Evolutionary conservation across 1,139 yeast species (phyloP).

Genomic region (Kodamaea sp.): DNA sequence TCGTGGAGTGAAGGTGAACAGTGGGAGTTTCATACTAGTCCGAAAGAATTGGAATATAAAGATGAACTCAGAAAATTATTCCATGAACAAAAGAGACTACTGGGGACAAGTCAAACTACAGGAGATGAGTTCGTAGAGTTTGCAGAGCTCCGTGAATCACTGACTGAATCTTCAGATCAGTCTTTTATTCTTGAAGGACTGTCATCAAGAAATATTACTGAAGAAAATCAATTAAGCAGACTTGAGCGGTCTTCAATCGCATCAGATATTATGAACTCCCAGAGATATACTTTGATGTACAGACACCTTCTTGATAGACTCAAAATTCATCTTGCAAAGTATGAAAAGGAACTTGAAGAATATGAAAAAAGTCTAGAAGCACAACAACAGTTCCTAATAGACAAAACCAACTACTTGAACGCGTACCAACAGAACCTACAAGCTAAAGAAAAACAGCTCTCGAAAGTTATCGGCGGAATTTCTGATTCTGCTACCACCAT

Average conservation of each 20-base stretch:
- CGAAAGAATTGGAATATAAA: constrained; percentile 1
- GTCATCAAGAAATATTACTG: too few relatives aligned
- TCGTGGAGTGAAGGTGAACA: not conserved
- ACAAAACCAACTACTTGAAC: constrained; percentile 5
- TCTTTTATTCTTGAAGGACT: too few relatives aligned
- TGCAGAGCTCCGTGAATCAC: too few relatives aligned
- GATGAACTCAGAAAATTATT: constrained; percentile 1
- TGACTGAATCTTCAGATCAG: too few relatives aligned
- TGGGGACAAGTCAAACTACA: too few relatives aligned
- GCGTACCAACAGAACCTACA: constrained; percentile 3
- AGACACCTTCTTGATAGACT: constrained; percentile 1
- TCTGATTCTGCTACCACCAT: too few relatives aligned
- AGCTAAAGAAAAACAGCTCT: constrained; percentile 1
- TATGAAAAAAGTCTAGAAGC: constrained; percentile 3
- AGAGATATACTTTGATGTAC: too few relatives aligned
- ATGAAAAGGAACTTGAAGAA: constrained; percentile 5
- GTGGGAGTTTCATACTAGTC: constrained; percentile 2
- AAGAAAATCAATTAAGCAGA: too few relatives aligned
- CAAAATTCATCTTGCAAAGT: constrained; percentile 2
- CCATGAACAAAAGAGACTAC: too few relatives aligned
- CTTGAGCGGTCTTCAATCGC: too few relatives aligned
- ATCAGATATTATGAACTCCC: too few relatives aligned
- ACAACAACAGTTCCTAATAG: constrained; percentile 5
- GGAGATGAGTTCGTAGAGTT: too few relatives aligned
- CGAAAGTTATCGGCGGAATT: not conserved